phyloP scores from a whole-genome alignment of 2,329 filamentous ascomycete species.

The Fusarium virguliforme region DNA sequence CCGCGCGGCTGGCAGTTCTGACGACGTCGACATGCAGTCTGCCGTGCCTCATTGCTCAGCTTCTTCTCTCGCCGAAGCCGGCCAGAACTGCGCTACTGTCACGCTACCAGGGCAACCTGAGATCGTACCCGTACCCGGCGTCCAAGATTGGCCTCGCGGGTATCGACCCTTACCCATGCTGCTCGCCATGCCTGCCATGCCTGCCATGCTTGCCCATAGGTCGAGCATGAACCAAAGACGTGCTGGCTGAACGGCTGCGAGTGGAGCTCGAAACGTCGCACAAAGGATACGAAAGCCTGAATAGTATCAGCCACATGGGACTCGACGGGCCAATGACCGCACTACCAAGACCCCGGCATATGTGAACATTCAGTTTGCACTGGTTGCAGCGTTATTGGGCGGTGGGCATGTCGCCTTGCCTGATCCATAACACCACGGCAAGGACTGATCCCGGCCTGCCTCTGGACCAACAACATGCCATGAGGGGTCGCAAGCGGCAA shows the following conservation, averaged over 20 bases:
- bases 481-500: constrained; percentile 24
- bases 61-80: constrained; percentile 1
- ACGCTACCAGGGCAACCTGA: constrained; percentile 23
- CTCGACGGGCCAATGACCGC: constrained; percentile 24
- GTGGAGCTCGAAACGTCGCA: constrained; percentile 24
- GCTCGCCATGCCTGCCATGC: no score
- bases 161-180: constrained; percentile 17
- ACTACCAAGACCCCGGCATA: constrained; percentile 17
- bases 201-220: no score
- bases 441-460: constrained; percentile 2
- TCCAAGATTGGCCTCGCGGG: constrained; percentile 15
- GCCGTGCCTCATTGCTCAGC: constrained; percentile 18
- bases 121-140: constrained; percentile 15
- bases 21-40: constrained; percentile 29
- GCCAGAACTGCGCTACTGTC: constrained; percentile 10
- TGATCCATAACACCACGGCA: constrained; percentile 28
- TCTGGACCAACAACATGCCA: constrained; percentile 13
- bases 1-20: constrained; percentile 27
- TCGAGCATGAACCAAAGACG: constrained; percentile 9
- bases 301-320: constrained; percentile 32
- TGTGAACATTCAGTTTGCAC: constrained; percentile 26
- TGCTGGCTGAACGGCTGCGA: constrained; percentile 4
- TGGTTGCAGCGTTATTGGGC: constrained; percentile 37
- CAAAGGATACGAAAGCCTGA: constrained; percentile 40
- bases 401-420: constrained; percentile 13